Evolutionary conservation across 345 rosid genomes (phyloP), one percentile per base, ranked within the genome.

Genomic region (Tarenaya hassleriana): DNA sequence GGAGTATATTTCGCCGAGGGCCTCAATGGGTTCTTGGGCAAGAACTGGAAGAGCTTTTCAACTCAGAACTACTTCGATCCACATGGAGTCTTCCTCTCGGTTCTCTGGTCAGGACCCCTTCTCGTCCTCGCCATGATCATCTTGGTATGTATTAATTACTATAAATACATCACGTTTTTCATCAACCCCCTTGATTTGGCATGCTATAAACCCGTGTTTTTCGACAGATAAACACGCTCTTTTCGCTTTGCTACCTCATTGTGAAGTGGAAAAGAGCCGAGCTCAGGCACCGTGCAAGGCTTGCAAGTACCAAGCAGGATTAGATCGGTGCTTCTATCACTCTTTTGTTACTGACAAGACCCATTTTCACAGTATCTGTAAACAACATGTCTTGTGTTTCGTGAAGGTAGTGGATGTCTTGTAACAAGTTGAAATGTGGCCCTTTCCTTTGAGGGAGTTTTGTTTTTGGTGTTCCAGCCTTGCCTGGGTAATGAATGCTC

Each of bases 81-180:
- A 0, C 78, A 83, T 12, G 99, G 99, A 56, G 33, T 88, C 48
- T 92, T 92, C 58, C 63, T 88, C 0, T 92, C 99, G 1, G 70
- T 67, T 6, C 82, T 92, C 57, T 92, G 97, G 99, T 94, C 99
- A 4, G 95, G 97, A 17, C 99, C 99, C 32, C 97, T 92, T 64
- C 78, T 92, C 8, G 50, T 72, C 59, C 73, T 85, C 41, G 84
- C 99, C 34, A 78, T 82, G 58, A 57, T 81, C 37, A 85, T 92
- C 63, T 66, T 92, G 95, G 99, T 92, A 29, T 57, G 78, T 66
- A 16, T 60, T 58, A 40, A 27, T n/a, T n/a, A n/a, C n/a, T n/a
- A n/a, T n/a, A n/a, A n/a, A n/a, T n/a, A 17, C 6, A 42, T 66
- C 13, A 1, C 20, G 31, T 3, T n/a, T 3, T n/a, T 20, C 32